Evolutionary conservation across 345 rosid species (phyloP), one percentile per base, ranked within the genome.

Genomic region (Cardamine occulta): DNA sequence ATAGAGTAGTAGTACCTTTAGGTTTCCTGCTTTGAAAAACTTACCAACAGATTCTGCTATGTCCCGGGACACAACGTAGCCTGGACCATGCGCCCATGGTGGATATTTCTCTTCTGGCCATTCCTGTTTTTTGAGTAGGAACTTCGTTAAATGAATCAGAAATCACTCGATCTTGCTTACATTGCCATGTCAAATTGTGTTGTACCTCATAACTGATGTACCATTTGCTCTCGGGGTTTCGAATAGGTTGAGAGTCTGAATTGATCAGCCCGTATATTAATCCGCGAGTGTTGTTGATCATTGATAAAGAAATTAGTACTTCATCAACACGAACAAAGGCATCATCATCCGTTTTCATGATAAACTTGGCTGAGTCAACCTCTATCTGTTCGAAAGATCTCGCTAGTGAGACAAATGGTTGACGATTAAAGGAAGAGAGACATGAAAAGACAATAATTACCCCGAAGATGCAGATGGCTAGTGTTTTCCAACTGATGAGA

Each of bases 321-420:
- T 92, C 93, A 80, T 95, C 98, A 71, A 92, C 89, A 19, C 99
- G 91, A 66, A 90, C 94, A 77, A 95, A 92, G 73, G 99, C 98
- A 80, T 95, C 98, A 75, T 95, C 99, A 78, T 95, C 99, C 7
- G 98, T 92, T 91, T 95, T 95, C 97, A 92, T 92, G 67, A 90
- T 84, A 79, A 87, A 90, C 78, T 89, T 95, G 51, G 98, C 94
- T 13, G 91, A 79, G 67, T 82, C 89, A 49, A 86, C 91, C 63
- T 92, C 84, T 34, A 91, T 87, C 97, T 92, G 93, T 74, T 17
- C 42, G 68, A 55, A 63, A 84, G 63, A 79, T 49, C 31, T 51
- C 19, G 56, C 78, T 72, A 69, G 70, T 71, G 71, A 83, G 80
- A 57, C 32, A 53, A 55, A 55, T 0, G 49, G 55, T 62, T 19